These are phyloP conservation scores for Hemisphaericaspora xylofermentans DNA, from an alignment of 1,139 yeast genomes.

Conservation along the genomic window DNA sequence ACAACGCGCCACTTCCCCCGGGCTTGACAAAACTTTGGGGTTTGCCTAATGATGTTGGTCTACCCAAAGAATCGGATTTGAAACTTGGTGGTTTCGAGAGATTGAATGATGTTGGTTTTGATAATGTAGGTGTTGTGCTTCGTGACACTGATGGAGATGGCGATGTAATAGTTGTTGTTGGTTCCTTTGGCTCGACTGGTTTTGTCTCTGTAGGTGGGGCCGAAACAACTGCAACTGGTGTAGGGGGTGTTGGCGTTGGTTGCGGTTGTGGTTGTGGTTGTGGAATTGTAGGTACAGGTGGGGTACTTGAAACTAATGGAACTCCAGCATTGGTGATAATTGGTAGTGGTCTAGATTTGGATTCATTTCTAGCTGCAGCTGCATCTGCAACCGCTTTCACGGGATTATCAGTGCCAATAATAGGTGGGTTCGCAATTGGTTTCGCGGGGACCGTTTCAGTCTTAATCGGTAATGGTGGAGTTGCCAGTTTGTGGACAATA, in stretches of 20 bases:
- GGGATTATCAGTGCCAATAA: conserved; percentile 6
- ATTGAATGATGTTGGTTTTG: conserved; percentile 19
- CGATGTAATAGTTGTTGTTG: conserved; percentile 12
- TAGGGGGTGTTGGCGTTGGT: conserved; percentile 3
- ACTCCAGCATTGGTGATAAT: background rate
- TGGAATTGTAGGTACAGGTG: conserved; percentile 2
- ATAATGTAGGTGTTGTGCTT: conserved; percentile 10
- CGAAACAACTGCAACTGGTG: conserved; percentile 4
- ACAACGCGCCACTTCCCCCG: conserved; percentile 17
- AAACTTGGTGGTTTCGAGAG: conserved; percentile 13
- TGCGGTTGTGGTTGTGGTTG: conserved; percentile 1
- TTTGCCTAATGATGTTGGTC: conserved; percentile 17
- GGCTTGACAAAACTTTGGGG: conserved; percentile 27
- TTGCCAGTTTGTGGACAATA: background rate
- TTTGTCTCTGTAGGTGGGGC: conserved; percentile 2
- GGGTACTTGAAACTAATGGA: background rate
- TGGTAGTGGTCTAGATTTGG: conserved; percentile 1
- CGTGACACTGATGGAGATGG: conserved; percentile 10
- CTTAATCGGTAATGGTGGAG: conserved; percentile 1
- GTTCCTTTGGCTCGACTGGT: background rate
- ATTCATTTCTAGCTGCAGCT: conserved; percentile 5
- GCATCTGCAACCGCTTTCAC: conserved; percentile 5
- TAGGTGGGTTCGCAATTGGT: conserved; percentile 6
- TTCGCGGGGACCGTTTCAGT: conserved; percentile 2
- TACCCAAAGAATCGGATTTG: conserved; percentile 13